Percentiles rank a stretch among this genome's conserved stretches.
These are phyloP conservation scores for Meyerozyma sp. DNA, from an alignment of 1,139 yeast species.

Conservation along the genomic window DNA sequence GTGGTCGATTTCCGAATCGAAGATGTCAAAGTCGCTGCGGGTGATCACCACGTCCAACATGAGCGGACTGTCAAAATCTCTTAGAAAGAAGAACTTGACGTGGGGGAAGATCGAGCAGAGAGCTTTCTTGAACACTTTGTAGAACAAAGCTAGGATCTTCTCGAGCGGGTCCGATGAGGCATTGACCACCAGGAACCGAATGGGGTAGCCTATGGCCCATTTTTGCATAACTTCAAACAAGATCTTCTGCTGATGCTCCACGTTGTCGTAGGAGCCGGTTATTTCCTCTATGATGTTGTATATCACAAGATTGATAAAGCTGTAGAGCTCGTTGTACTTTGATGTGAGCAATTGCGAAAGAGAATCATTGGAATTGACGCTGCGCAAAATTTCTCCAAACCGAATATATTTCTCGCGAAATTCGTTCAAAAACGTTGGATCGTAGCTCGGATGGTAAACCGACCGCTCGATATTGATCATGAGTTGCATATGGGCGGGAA, in stretches of 20 bases:
- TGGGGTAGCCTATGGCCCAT: slow-evolving; percentile 37
- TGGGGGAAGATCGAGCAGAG: slow-evolving; percentile 38
- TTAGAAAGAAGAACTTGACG: slow-evolving; percentile 33
- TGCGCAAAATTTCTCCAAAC: slow-evolving; percentile 14
- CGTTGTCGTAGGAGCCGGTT: slow-evolving; percentile 9
- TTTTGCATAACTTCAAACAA: slow-evolving; percentile 32
- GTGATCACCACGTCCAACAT: slow-evolving; percentile 34
- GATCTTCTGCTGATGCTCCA: slow-evolving; percentile 29
- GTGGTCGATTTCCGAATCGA: slow-evolving; percentile 14
- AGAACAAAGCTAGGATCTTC: slow-evolving; percentile 29
- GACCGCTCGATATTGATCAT: slow-evolving; percentile 34
- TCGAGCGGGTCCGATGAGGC: slow-evolving; percentile 25
- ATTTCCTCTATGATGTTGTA: slow-evolving; percentile 25
- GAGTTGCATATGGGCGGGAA: slow-evolving; percentile 30
- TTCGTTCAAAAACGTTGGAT: slow-evolving; percentile 28
- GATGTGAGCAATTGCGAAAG: neutral
- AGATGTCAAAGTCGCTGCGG: slow-evolving; percentile 24
- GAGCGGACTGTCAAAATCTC: slow-evolving; percentile 41
- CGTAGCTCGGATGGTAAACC: slow-evolving; percentile 35
- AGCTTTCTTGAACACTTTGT: slow-evolving; percentile 30
- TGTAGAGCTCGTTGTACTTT: slow-evolving; percentile 20
- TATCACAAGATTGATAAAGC: slow-evolving; percentile 22
- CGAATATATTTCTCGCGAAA: slow-evolving; percentile 17
- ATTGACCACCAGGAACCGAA: slow-evolving; percentile 20
- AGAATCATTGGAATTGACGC: neutral